Evolutionary conservation across 768 basidiomycete genomes (phyloP).

Genomic region (Pisolithus orientalis): DNA sequence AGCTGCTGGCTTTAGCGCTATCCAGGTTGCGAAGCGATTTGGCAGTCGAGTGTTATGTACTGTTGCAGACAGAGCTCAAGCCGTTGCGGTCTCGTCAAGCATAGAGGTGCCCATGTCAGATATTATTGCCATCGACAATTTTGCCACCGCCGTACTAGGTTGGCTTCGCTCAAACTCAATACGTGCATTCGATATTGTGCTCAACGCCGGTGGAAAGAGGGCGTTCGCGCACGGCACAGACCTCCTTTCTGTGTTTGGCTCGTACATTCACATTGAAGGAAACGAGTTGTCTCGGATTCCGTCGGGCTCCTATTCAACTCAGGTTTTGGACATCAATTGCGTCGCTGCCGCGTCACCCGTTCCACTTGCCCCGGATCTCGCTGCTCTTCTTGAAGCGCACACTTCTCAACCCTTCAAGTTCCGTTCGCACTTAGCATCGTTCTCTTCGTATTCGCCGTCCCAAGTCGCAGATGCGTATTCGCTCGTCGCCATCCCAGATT

Average conservation of each 20-base stretch:
- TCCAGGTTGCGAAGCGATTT: slow-evolving; percentile 21
- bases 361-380: slow-evolving; percentile 12
- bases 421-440: neutral
- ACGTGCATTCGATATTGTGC: slow-evolving; percentile 18
- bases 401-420: slow-evolving; percentile 8
- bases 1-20: slow-evolving; percentile 20
- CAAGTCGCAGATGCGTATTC: slow-evolving; percentile 4
- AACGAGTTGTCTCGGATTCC: slow-evolving; percentile 12
- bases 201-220: slow-evolving; percentile 15
- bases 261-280: slow-evolving; percentile 19
- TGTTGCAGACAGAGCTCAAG: slow-evolving; percentile 13
- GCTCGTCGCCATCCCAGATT: slow-evolving; percentile 14
- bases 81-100: slow-evolving; percentile 6
- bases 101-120: slow-evolving; percentile 7
- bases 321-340: slow-evolving; percentile 17
- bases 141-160: slow-evolving; percentile 1
- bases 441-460: slow-evolving; percentile 7
- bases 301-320: slow-evolving; percentile 9
- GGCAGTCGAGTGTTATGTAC: slow-evolving; percentile 16
- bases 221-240: slow-evolving; percentile 13
- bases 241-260: slow-evolving; percentile 18
- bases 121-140: slow-evolving; percentile 9
- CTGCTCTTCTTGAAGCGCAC: slow-evolving; percentile 16
- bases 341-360: slow-evolving; percentile 15
- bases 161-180: slow-evolving; percentile 12